These are phyloP conservation scores for Didymella arachidicola DNA, from an alignment of 2,329 filamentous ascomycete genomes.

Conservation along the genomic window DNA sequence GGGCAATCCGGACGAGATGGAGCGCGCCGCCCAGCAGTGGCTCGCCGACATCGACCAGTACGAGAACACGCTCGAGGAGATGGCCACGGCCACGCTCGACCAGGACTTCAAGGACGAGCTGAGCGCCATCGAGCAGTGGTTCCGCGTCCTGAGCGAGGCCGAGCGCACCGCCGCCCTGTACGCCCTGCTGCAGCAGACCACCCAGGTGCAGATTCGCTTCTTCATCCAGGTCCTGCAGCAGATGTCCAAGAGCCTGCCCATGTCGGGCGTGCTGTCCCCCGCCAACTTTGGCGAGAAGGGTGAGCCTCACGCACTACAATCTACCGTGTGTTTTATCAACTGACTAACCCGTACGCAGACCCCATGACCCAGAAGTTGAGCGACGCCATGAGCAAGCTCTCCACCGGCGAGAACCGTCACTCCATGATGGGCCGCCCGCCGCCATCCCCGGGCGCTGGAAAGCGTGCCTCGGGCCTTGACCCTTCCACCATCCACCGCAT, in stretches of 20 bases:
- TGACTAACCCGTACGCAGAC: slow-evolving; percentile 62
- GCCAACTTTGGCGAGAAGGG: slow-evolving; percentile 94
- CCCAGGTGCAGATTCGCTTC: slow-evolving; percentile 97
- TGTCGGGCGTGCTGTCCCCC: slow-evolving; percentile 93
- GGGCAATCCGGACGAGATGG: slow-evolving; percentile 80
- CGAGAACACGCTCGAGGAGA: slow-evolving; percentile 97
- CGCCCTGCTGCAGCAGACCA: slow-evolving; percentile 95
- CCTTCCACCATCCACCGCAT: slow-evolving; percentile 94
- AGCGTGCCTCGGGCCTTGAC: slow-evolving; percentile 94
- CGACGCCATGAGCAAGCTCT: slow-evolving; percentile 96
- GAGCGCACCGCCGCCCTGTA: slow-evolving; percentile 96
- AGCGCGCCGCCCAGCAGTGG: slow-evolving; percentile 97
- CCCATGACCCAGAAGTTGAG: slow-evolving; percentile 95
- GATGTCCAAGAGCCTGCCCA: slow-evolving; percentile 97
- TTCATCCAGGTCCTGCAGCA: slow-evolving; percentile 99
- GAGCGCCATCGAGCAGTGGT: slow-evolving; percentile 99
- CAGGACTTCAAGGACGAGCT: slow-evolving; percentile 99
- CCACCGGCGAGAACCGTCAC: slow-evolving; percentile 84
- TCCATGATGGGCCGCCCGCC: slow-evolving; percentile 79
- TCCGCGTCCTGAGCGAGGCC: slow-evolving; percentile 94
- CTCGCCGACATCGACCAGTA: slow-evolving; percentile 99
- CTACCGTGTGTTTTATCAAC: too few relatives aligned
- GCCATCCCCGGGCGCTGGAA: slow-evolving; percentile 71
- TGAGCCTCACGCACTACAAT: slow-evolving; percentile 44
- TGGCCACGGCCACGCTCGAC: slow-evolving; percentile 97